phyloP scores from a whole-genome alignment of 2,329 filamentous ascomycete genomes.

The Arthroderma sp. region DNA sequence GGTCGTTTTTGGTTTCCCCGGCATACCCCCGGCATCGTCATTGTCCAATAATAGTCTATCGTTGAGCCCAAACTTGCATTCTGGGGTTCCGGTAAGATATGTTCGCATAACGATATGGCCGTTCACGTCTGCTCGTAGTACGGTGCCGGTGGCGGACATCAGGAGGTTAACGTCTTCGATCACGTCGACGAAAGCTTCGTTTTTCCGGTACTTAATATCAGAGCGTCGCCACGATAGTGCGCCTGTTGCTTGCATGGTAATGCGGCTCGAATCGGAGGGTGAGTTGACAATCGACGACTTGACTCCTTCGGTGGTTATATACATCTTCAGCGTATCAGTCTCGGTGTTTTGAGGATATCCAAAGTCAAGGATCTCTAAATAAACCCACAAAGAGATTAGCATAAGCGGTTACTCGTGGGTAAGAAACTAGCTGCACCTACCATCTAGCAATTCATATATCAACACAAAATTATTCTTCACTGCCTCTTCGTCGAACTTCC shows the following conservation, averaged over 20 bases:
- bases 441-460: slow-evolving; percentile 92
- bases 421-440: slow-evolving; percentile 36
- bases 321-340: slow-evolving; percentile 98
- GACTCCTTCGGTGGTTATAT: slow-evolving; percentile 98
- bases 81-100: slow-evolving; percentile 88
- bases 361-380: slow-evolving; percentile 74
- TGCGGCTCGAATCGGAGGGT: slow-evolving; percentile 81
- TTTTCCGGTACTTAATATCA: slow-evolving; percentile 98
- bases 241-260: slow-evolving; percentile 98
- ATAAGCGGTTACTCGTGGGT: not conserved
- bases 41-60: slow-evolving; percentile 85
- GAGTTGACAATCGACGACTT: slow-evolving; percentile 62
- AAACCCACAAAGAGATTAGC: slow-evolving; percentile 7
- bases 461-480: slow-evolving; percentile 99
- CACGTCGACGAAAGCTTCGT: slow-evolving; percentile 97
- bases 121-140: slow-evolving; percentile 88
- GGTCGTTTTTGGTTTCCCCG: slow-evolving; percentile 66
- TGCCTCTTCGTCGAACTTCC: slow-evolving; percentile 97
- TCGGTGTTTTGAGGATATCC: slow-evolving; percentile 29
- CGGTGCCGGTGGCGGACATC: slow-evolving; percentile 95
- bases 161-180: slow-evolving; percentile 98
- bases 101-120: slow-evolving; percentile 98
- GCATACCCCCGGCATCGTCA: slow-evolving; percentile 44
- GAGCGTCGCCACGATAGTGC: slow-evolving; percentile 93
- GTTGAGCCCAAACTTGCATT: slow-evolving; percentile 98